Percentiles rank a stretch among this genome's conserved stretches.
These are phyloP conservation scores for Musa beccarii DNA, from an alignment of 176 grass and related monocot species.

Conservation along the genomic window DNA sequence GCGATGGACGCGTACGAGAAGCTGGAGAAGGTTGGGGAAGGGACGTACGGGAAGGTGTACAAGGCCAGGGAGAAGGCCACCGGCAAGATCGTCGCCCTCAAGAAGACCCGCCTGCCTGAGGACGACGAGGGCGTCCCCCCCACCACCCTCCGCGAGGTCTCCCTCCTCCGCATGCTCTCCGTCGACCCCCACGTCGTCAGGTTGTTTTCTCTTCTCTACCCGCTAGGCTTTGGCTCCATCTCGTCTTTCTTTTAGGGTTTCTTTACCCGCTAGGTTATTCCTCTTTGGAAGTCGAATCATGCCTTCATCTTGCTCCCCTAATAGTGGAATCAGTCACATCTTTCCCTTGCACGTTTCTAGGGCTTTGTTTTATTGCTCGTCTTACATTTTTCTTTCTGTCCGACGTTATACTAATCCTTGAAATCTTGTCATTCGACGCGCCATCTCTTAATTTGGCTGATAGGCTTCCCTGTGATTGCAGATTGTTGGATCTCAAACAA, in stretches of 20 bases:
- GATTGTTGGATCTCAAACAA: conserved; percentile 91
- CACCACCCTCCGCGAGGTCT: conserved; percentile 95
- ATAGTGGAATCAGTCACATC: no score
- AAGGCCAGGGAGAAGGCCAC: conserved; percentile 92
- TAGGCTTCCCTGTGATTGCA: conserved; percentile 9
- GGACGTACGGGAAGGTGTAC: conserved; percentile 99
- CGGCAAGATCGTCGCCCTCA: conserved; percentile 85
- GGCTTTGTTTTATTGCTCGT: no score
- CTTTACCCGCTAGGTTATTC: neutral
- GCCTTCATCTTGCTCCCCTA: no score
- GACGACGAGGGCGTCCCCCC: conserved; percentile 95
- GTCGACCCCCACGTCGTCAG: conserved; percentile 76
- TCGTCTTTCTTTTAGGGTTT: neutral
- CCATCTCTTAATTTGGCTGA: neutral
- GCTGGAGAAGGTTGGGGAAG: conserved; percentile 98
- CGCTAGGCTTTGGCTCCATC: neutral
- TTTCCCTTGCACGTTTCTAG: no score
- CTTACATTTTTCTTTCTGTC: no score
- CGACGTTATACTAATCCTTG: no score
- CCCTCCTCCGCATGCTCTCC: conserved; percentile 95
- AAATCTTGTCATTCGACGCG: neutral
- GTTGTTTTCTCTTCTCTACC: conserved; percentile 2
- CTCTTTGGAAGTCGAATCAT: no score
- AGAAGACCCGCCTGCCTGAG: conserved; percentile 97
- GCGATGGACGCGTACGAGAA: conserved; percentile 99